A percentile compares a stretch with the other conserved stretches of the same genome.
Conservation (phyloP, 1,139 yeast species). For the Yamadazyma mexicana region DNA sequence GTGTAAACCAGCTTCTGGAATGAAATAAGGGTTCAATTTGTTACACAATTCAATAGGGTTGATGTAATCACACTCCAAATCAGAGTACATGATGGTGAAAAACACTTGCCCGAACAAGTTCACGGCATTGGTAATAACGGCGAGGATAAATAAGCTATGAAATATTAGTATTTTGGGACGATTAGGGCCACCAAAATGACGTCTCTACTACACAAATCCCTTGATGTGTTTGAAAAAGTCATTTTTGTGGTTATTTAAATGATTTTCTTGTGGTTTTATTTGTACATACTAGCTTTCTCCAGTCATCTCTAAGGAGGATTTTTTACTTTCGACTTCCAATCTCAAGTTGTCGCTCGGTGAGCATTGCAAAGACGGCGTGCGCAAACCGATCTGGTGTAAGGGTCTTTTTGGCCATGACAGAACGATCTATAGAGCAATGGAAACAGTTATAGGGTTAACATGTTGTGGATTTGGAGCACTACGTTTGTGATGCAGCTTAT, state of each 20-base stretch:
- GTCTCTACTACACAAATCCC: too few species aligned
- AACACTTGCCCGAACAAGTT: conserved; percentile 89
- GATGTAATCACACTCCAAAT: conserved; percentile 91
- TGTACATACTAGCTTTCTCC: conserved; percentile 33
- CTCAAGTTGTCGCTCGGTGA: neutral
- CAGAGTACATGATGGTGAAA: conserved; percentile 91
- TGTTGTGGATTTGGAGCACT: too few species aligned
- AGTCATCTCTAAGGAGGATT: conserved; percentile 19
- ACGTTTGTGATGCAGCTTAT: too few species aligned
- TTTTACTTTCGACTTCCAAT: neutral
- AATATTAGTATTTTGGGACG: conserved; percentile 7
- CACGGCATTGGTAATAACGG: conserved; percentile 83
- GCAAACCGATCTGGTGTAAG: neutral
- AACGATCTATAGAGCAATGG: neutral
- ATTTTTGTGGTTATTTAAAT: neutral
- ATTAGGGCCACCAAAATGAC: neutral
- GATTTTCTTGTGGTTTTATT: neutral
- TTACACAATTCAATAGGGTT: conserved; percentile 96
- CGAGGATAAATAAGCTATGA: conserved; percentile 72
- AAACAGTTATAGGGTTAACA: too few species aligned
- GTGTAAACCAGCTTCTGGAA: conserved; percentile 90
- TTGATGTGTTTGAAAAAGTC: too few species aligned
- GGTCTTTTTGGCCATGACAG: neutral
- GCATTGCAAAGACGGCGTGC: conserved; percentile 3
- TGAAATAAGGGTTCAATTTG: conserved; percentile 82